These are phyloP conservation scores for Talaromyces amestolkiae DNA, from an alignment of 2,329 filamentous ascomycete species.

Conservation along the genomic window DNA sequence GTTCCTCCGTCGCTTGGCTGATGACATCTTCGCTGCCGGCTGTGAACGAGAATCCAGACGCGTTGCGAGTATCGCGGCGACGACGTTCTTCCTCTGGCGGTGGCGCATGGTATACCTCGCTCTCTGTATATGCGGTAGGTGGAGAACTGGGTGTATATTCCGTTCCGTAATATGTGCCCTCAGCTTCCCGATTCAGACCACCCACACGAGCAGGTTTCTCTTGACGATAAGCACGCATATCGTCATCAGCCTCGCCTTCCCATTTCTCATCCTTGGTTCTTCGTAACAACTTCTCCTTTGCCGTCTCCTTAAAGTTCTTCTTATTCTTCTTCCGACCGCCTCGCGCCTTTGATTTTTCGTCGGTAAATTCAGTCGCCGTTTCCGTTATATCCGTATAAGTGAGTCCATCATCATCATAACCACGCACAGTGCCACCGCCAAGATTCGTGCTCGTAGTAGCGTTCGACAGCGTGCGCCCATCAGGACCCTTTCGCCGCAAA, in stretches of 20 bases:
- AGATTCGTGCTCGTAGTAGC: slow-evolving; percentile 79
- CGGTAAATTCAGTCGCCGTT: slow-evolving; percentile 43
- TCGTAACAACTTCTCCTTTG: slow-evolving; percentile 38
- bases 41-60: slow-evolving; percentile 50
- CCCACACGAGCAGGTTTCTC: slow-evolving; percentile 85
- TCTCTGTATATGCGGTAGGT: slow-evolving; percentile 52
- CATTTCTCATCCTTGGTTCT: slow-evolving; percentile 48
- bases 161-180: slow-evolving; percentile 79
- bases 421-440: slow-evolving; percentile 76
- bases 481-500: slow-evolving; percentile 79
- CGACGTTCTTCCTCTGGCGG: slow-evolving; percentile 21
- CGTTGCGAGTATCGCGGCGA: slow-evolving; percentile 26
- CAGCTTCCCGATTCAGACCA: slow-evolving; percentile 78
- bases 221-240: slow-evolving; percentile 78
- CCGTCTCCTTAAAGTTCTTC: slow-evolving; percentile 38
- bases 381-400: slow-evolving; percentile 40
- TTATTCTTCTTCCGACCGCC: slow-evolving; percentile 26
- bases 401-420: slow-evolving; percentile 67
- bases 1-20: slow-evolving; percentile 38
- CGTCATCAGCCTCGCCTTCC: slow-evolving; percentile 62
- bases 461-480: slow-evolving; percentile 79
- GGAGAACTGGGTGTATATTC: slow-evolving; percentile 63
- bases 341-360: slow-evolving; percentile 23
- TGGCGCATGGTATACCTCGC: slow-evolving; percentile 31
- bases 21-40: slow-evolving; percentile 47